phyloP scores from a whole-genome alignment of 495 filamentous ascomycete genomes.

The Neurospora terricola region DNA sequence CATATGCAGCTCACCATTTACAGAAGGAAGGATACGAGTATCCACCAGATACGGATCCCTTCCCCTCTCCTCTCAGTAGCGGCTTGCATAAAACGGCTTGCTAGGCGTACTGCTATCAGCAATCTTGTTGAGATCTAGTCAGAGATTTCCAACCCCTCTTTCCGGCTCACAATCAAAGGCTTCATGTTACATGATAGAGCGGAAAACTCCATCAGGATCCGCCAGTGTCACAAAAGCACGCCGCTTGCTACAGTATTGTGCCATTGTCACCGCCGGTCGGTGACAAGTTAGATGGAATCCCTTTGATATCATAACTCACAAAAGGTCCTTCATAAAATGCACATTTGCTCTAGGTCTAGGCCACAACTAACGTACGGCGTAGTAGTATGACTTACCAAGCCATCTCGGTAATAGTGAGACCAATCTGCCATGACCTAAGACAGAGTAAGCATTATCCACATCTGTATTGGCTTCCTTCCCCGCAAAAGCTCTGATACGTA shows the following conservation, averaged over 20 bases:
- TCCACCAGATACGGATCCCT: neutral
- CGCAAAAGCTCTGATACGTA: neutral
- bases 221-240: constrained; percentile 9
- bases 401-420: constrained; percentile 7
- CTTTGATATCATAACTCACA: constrained; percentile 24
- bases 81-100: neutral
- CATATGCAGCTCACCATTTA: neutral
- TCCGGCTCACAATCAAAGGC: neutral
- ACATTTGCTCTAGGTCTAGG: constrained; percentile 9
- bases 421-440: constrained; percentile 2
- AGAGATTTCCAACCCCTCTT: constrained; percentile 4
- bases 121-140: neutral
- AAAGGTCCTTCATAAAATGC: constrained; percentile 11
- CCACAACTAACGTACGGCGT: constrained; percentile 1
- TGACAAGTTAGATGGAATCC: constrained; percentile 6
- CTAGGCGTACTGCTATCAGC: neutral
- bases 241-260: constrained; percentile 5
- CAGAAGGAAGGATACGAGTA: neutral
- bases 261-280: constrained; percentile 1
- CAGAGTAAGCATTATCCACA: constrained; percentile 2
- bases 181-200: constrained; percentile 1
- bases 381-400: neutral
- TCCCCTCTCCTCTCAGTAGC: neutral
- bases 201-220: constrained; percentile 12
- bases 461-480: constrained; percentile 1